Percentiles rank a stretch among this genome's conserved stretches.
Conservation (phyloP, 208 protist species). For the Crithidia sp. region DNA sequence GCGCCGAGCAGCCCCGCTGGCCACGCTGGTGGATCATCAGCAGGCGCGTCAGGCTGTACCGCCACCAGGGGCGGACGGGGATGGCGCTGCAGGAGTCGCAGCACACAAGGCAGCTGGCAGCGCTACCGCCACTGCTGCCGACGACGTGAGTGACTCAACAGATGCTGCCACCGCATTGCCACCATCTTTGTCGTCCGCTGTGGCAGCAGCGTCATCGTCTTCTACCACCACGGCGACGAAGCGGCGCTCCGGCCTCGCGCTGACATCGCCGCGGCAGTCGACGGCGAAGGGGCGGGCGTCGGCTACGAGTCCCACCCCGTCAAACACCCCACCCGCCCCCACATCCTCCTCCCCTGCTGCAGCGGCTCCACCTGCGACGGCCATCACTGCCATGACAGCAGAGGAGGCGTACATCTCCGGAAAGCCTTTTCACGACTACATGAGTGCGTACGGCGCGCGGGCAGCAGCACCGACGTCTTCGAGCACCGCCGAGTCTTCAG, state of each 20-base stretch:
- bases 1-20: constrained; percentile 40
- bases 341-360: neutral
- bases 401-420: constrained; percentile 54
- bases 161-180: neutral
- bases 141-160: neutral
- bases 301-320: neutral
- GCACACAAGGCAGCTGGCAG: neutral
- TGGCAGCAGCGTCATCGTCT: neutral
- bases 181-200: neutral
- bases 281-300: neutral
- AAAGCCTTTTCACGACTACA: constrained; percentile 43
- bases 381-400: constrained; percentile 29
- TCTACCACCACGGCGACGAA: constrained; percentile 1
- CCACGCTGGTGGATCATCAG: constrained; percentile 71
- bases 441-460: constrained; percentile 19
- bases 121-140: neutral
- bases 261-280: constrained; percentile 7
- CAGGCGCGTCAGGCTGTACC: constrained; percentile 43
- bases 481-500: neutral
- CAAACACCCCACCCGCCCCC: neutral
- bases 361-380: neutral
- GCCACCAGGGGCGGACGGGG: constrained; percentile 10
- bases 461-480: neutral
- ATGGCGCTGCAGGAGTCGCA: neutral
- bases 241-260: constrained; percentile 4